These are phyloP conservation scores for Penicillium pancosmium DNA, from an alignment of 495 filamentous ascomycete genomes.

Conservation along the genomic window DNA sequence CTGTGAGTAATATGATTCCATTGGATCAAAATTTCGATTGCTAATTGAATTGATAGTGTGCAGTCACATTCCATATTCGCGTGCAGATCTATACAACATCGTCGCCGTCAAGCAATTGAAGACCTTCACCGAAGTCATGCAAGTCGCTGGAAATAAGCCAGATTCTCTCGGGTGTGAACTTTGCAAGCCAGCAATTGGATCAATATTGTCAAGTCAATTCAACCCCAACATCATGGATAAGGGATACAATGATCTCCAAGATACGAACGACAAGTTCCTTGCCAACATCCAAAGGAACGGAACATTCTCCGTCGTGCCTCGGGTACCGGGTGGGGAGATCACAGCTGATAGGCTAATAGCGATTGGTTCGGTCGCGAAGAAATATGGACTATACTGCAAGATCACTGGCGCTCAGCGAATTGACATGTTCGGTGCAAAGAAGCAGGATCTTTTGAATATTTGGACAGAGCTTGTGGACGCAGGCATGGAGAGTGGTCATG, in stretches of 20 bases:
- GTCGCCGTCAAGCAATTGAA: conserved; percentile 79
- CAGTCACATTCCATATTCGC: conserved; percentile 83
- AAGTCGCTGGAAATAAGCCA: conserved; percentile 71
- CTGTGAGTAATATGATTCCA: conserved; percentile 36
- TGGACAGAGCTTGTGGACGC: conserved; percentile 84
- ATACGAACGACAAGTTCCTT: conserved; percentile 93
- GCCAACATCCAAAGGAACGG: conserved; percentile 95
- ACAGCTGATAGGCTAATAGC: conserved; percentile 87
- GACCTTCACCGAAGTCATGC: conserved; percentile 81
- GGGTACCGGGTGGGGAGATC: conserved; percentile 87
- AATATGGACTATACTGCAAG: conserved; percentile 89
- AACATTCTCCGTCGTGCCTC: conserved; percentile 87
- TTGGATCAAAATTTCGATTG: not conserved
- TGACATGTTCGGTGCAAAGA: conserved; percentile 93
- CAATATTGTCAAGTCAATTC: conserved; percentile 82
- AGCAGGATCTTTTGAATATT: conserved; percentile 88
- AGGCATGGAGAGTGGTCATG: conserved; percentile 95
- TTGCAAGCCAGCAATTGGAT: conserved; percentile 86
- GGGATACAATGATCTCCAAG: conserved; percentile 77
- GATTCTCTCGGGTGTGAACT: conserved; percentile 84
- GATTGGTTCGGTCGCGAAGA: conserved; percentile 86
- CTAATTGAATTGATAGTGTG: conserved; percentile 56
- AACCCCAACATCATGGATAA: conserved; percentile 85
- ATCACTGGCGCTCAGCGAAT: conserved; percentile 96
- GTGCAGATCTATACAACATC: conserved; percentile 90